Base-by-base conservation (phyloP, 768 basidiomycete species). In the Termitomyces sp. region DNA sequence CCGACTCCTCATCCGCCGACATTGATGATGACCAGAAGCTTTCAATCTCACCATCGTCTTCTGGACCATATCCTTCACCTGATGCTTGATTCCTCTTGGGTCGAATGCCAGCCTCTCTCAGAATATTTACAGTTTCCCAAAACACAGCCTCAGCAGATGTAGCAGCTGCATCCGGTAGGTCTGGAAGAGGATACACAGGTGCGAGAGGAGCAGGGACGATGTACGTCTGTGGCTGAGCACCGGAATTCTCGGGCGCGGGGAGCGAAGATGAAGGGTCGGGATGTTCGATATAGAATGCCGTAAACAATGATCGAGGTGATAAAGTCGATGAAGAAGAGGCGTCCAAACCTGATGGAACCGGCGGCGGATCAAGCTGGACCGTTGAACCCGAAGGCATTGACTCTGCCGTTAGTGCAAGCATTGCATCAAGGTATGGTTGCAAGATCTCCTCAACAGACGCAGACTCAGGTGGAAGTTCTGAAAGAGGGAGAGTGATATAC, bases 61-160 rank as follows among this genome's bases (percentile, higher is more conserved):
- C 29, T 5, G 7, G 23, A 13, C 32, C 20, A 16, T 27, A 56
- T 6, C 36, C 50, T 23, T 43, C 42, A n/a, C 29, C 56, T 18
- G 56, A 54, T 12, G 54, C 54, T 13, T 59, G 52, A 45, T 53
- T 49, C 52, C 35, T 39, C 43, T 16, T 39, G 12, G 53, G 48
- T 22, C 29, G 47, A 15, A 53, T 18, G 7, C 53, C 57, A 32
- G 47, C 50, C 22, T 46, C 35, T 27, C 64, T 64, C 12, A 80
- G 52, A 2, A 56, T 57, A 55, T 63, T 57, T 0, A 78, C 60
- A 1, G 74, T 76, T 38, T 69, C 72, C 77, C 79, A 78, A 63
- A 84, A 88, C 3, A 76, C 68, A n/a, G 61, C 61, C 64, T 90
- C 85, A 2, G 86, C 89, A 61, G 78, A 67, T 7, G 61, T 56